Evolutionary conservation across 805 yeast genomes (phyloP), one percentile per base, ranked within the genome.

Genomic region (Ogataea dorogensis): DNA sequence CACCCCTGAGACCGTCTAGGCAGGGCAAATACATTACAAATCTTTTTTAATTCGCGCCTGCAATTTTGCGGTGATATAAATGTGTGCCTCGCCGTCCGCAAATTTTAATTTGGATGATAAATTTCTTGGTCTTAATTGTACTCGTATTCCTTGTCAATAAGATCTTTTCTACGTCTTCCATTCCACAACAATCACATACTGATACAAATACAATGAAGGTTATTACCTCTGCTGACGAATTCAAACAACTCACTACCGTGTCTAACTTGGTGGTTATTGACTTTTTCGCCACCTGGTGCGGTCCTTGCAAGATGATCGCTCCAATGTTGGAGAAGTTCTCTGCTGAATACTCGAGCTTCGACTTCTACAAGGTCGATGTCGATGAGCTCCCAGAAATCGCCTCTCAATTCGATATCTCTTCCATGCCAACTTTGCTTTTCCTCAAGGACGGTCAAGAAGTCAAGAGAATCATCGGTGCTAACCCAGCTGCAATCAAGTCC

Each of bases 231-330:
- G 52, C 52, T 33, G 61, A 50, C 23, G 89, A 88, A 62, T 91
- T 89, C 74, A 67, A 75, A 36, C 68, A 71, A 42, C 82, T 80
- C 49, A 74, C 82, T 56, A 52, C 64, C 40, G 76, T 75, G 50
- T 21, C 45, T 25, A 85, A 83, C 53, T 72, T 87, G 58, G 89
- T 87, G 51, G 89, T 93, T 52, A 86, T 93, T 51, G 98, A 93
- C 71, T 93, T 91, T 72, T 89, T 77, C 60, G 98, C 98, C 54
- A 79, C 89, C 44, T 93, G 98, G 97, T 91, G 98, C 68, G 97
- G 97, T 53, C 98, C 98, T 45, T 91, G 98, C 75, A 93, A 91
- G 76, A 86, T 86, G 79, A 83, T 93, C 67, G 89, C 96, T 38
- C 98, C 98, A 53, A 70, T 86, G 69, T 69, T 91, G 53, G 95